These are phyloP conservation scores for Mucor irregularis DNA, from an alignment of 371 early-diverging fungal genomes.

Conservation along the genomic window DNA sequence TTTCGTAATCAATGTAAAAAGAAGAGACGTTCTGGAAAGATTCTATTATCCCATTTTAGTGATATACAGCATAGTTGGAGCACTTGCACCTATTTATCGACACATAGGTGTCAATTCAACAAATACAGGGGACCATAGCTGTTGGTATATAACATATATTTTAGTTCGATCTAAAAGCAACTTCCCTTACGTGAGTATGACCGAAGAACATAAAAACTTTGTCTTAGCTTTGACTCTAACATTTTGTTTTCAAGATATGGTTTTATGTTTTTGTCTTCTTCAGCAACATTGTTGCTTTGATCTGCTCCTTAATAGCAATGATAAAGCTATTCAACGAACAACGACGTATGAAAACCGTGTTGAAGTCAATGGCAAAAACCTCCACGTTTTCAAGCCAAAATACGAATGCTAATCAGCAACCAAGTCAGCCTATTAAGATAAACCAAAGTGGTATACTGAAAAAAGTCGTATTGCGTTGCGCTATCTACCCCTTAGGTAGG, in stretches of 20 bases:
- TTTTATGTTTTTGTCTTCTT: slow-evolving; percentile 28
- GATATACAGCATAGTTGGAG: slow-evolving; percentile 10
- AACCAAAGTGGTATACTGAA: neutral
- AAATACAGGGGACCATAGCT: neutral
- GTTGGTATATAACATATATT: slow-evolving; percentile 7
- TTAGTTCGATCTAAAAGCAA: neutral
- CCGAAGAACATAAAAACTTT: neutral
- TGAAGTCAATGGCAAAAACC: no score
- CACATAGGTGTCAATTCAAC: no score
- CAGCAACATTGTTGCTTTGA: slow-evolving; percentile 13
- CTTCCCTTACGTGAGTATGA: slow-evolving; percentile 21
- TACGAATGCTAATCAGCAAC: neutral
- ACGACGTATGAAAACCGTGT: neutral
- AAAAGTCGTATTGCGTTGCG: slow-evolving; percentile 31
- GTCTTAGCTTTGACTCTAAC: neutral
- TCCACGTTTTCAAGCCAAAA: no score
- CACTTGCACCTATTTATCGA: slow-evolving; percentile 16
- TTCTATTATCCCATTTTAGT: slow-evolving; percentile 1
- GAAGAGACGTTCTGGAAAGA: neutral
- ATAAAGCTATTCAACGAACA: slow-evolving; percentile 21
- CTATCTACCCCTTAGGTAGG: slow-evolving; percentile 29
- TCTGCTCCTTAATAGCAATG: slow-evolving; percentile 18
- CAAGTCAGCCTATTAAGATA: neutral
- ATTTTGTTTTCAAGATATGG: slow-evolving; percentile 20
- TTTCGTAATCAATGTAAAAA: slow-evolving; percentile 20